Evolutionary conservation across 345 rosid species (phyloP).

Genomic region (Camelina laxa): DNA sequence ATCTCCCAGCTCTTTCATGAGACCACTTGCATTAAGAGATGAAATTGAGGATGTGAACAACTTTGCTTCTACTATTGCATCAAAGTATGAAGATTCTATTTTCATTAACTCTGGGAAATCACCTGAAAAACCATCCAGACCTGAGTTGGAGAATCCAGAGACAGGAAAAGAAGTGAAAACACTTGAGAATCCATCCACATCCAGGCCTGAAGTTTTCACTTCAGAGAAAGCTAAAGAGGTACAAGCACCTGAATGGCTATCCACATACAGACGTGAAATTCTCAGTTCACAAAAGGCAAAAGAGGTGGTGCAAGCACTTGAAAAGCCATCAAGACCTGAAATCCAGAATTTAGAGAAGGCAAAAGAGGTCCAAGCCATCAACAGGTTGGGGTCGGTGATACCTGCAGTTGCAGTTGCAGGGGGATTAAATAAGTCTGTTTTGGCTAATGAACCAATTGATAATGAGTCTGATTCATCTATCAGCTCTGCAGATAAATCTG

Average conservation of each 20-base stretch:
- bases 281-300: conserved; percentile 3
- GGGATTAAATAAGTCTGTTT: not conserved
- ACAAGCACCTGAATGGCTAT: conserved; percentile 6
- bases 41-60: conserved; percentile 31
- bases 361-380: conserved; percentile 20
- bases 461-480: conserved; percentile 28
- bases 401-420: conserved; percentile 25
- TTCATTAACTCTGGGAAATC: conserved; percentile 26
- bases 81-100: conserved; percentile 25
- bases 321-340: conserved; percentile 11
- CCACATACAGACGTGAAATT: conserved; percentile 8
- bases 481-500: conserved; percentile 35
- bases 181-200: conserved; percentile 8
- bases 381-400: not conserved
- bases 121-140: conserved; percentile 21
- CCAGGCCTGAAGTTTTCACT: not conserved
- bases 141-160: conserved; percentile 12
- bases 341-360: conserved; percentile 4
- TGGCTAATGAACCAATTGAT: conserved; percentile 26
- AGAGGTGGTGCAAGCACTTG: conserved; percentile 4
- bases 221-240: not conserved
- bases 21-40: conserved; percentile 22
- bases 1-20: conserved; percentile 11
- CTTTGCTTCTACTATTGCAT: conserved; percentile 9
- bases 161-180: conserved; percentile 15